A percentile compares a stretch with the other conserved stretches of the same genome.
These are phyloP conservation scores for Oenanthe javanica DNA, from an alignment of 140 eudicot species.

Conservation along the genomic window DNA sequence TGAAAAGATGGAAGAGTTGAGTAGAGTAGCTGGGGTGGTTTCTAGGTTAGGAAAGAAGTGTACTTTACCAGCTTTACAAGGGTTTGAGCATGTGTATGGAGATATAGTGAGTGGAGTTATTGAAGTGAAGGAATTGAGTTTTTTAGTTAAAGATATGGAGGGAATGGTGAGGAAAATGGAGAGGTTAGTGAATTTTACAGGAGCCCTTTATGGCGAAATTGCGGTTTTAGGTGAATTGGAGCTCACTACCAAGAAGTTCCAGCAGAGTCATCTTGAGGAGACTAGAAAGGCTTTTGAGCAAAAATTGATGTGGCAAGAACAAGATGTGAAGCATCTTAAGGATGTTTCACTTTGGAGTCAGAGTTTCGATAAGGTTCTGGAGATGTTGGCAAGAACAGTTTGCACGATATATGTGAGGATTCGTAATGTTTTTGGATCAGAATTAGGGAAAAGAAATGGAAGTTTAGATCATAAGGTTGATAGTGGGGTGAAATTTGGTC, in stretches of 20 bases:
- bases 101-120: constrained; percentile 56
- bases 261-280: constrained; percentile 55
- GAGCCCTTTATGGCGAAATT: constrained; percentile 54
- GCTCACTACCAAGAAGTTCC: constrained; percentile 43
- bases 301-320: constrained; percentile 78
- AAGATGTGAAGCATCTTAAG: constrained; percentile 64
- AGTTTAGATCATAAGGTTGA: constrained; percentile 26
- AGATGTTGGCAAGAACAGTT: constrained; percentile 65
- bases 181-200: constrained; percentile 56
- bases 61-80: constrained; percentile 46
- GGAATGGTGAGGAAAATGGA: constrained; percentile 81
- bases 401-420: constrained; percentile 66
- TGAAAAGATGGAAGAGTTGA: constrained; percentile 72
- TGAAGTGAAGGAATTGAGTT: constrained; percentile 54
- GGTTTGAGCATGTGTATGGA: constrained; percentile 78
- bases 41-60: constrained; percentile 78
- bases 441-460: constrained; percentile 29
- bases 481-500: constrained; percentile 14
- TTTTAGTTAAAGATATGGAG: constrained; percentile 86
- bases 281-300: constrained; percentile 62
- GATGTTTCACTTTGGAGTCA: constrained; percentile 76
- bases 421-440: constrained; percentile 39
- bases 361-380: constrained; percentile 69
- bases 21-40: constrained; percentile 53
- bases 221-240: constrained; percentile 77